Conservation (phyloP, 2,329 filamentous ascomycete genomes). For the Penicillium sp. region DNA sequence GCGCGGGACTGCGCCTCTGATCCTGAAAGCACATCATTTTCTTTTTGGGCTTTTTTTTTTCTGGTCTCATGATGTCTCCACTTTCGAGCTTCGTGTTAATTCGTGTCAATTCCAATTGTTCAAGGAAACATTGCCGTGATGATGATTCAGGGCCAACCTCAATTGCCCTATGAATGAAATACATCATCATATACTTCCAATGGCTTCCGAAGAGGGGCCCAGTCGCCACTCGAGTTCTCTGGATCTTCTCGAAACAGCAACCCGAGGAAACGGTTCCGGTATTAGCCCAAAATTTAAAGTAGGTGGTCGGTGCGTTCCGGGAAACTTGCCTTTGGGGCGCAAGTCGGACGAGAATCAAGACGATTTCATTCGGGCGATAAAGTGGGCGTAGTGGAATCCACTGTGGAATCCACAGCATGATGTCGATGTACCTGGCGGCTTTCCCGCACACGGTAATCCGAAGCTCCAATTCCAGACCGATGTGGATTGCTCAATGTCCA, state of each 20-base stretch:
- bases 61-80: conserved; percentile 24
- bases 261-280: no score
- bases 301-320: conserved; percentile 12
- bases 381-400: background rate
- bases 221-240: no score
- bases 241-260: no score
- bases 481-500: background rate
- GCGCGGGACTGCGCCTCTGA: conserved; percentile 7
- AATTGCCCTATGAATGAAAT: no score
- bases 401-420: no score
- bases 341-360: conserved; percentile 11
- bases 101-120: no score
- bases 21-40: background rate
- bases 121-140: no score
- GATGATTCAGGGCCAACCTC: no score
- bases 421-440: conserved; percentile 23
- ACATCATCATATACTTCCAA: no score
- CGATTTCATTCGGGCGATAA: conserved; percentile 18
- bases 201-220: no score
- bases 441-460: conserved; percentile 31
- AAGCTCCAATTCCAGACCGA: conserved; percentile 8
- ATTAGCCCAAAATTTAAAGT: conserved; percentile 7
- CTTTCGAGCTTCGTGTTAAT: background rate
- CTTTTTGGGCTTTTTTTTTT: conserved; percentile 15
- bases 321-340: conserved; percentile 7